Percentiles rank a stretch among this genome's conserved stretches.
These are phyloP conservation scores for Tylopilus vinaceipallidus DNA, from an alignment of 768 basidiomycete species.

Conservation along the genomic window DNA sequence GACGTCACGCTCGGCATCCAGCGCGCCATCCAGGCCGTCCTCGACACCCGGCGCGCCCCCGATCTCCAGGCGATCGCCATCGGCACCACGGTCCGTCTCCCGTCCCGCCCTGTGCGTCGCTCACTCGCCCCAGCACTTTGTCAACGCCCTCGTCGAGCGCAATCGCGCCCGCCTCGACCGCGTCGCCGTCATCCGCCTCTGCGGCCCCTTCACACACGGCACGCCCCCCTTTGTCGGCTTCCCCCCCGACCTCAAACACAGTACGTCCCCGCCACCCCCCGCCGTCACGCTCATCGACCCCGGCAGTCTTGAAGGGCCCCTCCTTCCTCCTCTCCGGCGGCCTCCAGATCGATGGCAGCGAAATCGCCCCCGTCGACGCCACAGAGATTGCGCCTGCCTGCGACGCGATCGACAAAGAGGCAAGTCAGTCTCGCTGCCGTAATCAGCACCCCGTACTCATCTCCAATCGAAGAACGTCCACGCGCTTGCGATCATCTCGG, in stretches of 20 bases:
- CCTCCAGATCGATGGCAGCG: constrained; percentile 46
- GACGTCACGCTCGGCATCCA: constrained; percentile 62
- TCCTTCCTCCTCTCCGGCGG: constrained; percentile 38
- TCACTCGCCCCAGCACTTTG: constrained; percentile 39
- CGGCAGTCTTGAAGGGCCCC: constrained; percentile 29
- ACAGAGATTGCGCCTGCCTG: constrained; percentile 47
- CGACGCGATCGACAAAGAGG: constrained; percentile 34
- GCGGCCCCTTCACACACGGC: constrained; percentile 56
- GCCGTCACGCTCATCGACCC: neutral
- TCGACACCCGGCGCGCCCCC: constrained; percentile 36
- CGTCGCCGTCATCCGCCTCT: constrained; percentile 64
- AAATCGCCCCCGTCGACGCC: constrained; percentile 43
- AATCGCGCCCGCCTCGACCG: constrained; percentile 51
- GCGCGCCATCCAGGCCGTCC: constrained; percentile 43
- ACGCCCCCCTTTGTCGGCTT: constrained; percentile 58
- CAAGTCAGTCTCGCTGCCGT: constrained; percentile 9
- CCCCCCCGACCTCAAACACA: constrained; percentile 33
- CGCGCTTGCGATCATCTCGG: constrained; percentile 44
- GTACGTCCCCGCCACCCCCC: constrained; percentile 22
- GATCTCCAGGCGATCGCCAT: constrained; percentile 52
- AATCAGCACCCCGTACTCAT: neutral
- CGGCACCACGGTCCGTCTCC: constrained; percentile 52
- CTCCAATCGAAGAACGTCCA: constrained; percentile 22
- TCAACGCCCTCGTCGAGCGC: constrained; percentile 60
- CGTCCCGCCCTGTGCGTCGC: neutral